These are phyloP conservation scores for Sporobolomyces phaffii DNA, from an alignment of 768 basidiomycete species.

Conservation along the genomic window DNA sequence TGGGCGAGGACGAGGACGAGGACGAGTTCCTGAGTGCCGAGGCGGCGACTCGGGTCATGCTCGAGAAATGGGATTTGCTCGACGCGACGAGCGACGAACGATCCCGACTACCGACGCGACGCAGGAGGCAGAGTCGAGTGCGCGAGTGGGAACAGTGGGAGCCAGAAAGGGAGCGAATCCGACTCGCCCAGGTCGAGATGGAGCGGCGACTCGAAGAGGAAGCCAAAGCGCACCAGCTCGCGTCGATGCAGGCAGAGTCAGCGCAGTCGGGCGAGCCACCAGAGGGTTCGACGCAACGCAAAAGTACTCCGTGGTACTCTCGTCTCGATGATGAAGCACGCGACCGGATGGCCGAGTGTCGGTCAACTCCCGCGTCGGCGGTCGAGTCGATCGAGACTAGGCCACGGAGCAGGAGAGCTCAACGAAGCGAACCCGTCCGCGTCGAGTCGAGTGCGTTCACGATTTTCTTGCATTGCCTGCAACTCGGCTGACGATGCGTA, in stretches of 20 bases:
- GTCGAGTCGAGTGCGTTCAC: no score
- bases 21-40: conserved; percentile 10
- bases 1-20: background rate
- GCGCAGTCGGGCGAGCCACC: background rate
- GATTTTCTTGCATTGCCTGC: no score
- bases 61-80: conserved; percentile 23
- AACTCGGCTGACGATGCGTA: no score
- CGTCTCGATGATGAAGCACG: no score
- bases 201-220: conserved; percentile 15
- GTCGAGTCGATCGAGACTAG: background rate
- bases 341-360: no score
- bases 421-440: no score
- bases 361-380: no score
- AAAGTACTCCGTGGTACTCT: conserved; percentile 7
- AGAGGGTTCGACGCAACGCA: background rate
- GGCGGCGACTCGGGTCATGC: conserved; percentile 18
- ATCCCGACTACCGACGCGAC: background rate
- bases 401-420: no score
- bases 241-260: background rate
- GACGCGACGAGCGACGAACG: background rate
- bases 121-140: conserved; percentile 11
- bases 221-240: background rate
- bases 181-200: conserved; percentile 31
- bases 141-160: conserved; percentile 21
- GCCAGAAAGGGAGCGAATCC: conserved; percentile 11